A percentile compares a stretch with the other conserved stretches of the same genome.
Evolutionary conservation across 2,329 filamentous ascomycete genomes (phyloP).

Genomic region (Penicillium brasilianum): DNA sequence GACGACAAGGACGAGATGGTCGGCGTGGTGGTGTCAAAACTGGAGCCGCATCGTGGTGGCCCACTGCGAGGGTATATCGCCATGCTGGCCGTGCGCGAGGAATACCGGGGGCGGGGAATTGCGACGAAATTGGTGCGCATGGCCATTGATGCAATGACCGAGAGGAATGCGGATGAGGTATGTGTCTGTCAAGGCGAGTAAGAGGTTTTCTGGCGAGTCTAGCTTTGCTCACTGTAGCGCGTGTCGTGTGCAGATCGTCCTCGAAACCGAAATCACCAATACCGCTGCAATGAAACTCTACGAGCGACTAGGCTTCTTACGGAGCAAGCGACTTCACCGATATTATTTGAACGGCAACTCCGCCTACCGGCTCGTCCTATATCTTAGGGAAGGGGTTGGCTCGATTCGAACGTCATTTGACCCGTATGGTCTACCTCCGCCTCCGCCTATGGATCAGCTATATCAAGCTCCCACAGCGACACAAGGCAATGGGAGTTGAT

Average conservation of each 20-base stretch:
- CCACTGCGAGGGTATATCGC: conserved; percentile 94
- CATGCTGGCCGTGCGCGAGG: conserved; percentile 89
- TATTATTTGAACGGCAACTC: conserved; percentile 98
- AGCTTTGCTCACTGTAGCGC: conserved; percentile 18
- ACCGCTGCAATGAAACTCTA: conserved; percentile 88
- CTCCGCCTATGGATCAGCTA: conserved; percentile 17
- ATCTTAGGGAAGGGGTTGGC: conserved; percentile 68
- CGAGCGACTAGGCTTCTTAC: conserved; percentile 86
- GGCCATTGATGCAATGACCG: conserved; percentile 89
- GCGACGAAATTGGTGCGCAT: conserved; percentile 85
- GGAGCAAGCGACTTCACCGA: conserved; percentile 89
- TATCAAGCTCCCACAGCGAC: conserved; percentile 25
- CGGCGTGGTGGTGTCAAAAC: conserved; percentile 92
- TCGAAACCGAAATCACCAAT: conserved; percentile 96
- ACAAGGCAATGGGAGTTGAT: conserved; percentile 31
- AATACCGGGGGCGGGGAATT: conserved; percentile 82
- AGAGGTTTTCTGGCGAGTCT: conserved; percentile 2
- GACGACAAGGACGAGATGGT: conserved; percentile 65
- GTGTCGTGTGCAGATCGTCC: conserved; percentile 64
- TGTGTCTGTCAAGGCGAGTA: conserved; percentile 13
- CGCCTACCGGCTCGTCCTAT: conserved; percentile 84
- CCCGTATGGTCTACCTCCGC: conserved; percentile 32
- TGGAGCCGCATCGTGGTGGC: conserved; percentile 86
- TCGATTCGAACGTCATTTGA: conserved; percentile 48
- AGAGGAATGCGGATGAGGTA: conserved; percentile 81